Percentiles rank a stretch among this genome's conserved stretches.
Evolutionary conservation across 169 alveolate genomes (phyloP).

Genomic region (Eimeria praecox): DNA sequence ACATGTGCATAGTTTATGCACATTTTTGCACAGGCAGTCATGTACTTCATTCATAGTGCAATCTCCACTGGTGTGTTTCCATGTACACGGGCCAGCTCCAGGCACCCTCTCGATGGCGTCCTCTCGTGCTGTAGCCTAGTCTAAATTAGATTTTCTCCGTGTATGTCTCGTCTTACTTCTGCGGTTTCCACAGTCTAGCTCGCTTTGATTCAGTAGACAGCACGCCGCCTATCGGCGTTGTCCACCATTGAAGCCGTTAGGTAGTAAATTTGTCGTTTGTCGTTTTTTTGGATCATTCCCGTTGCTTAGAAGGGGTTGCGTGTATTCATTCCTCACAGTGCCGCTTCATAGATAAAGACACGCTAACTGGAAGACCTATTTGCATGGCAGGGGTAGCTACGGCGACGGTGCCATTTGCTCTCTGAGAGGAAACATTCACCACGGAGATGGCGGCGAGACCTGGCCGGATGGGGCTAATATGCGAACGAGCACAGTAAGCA

Average conservation of each 20-base stretch:
- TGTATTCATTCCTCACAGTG: background rate
- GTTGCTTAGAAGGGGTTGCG: background rate
- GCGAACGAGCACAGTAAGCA: background rate
- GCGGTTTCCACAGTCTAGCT: background rate
- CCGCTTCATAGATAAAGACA: background rate
- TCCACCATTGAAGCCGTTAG: background rate
- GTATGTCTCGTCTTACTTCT: background rate
- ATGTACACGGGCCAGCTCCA: background rate
- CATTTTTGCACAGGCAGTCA: background rate
- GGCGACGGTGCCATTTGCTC: background rate
- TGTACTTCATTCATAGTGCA: background rate
- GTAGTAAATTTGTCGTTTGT: background rate
- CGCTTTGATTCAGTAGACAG: background rate
- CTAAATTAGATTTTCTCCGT: background rate
- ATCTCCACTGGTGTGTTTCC: background rate
- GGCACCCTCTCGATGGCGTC: background rate
- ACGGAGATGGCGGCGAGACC: background rate
- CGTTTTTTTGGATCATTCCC: background rate
- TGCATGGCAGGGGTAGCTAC: background rate
- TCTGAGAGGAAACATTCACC: background rate
- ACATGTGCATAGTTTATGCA: background rate
- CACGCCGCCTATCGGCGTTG: background rate
- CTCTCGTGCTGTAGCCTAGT: background rate
- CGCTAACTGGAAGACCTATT: background rate
- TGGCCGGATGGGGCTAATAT: background rate